These are phyloP conservation scores for Daldinia concentrica DNA, from an alignment of 495 filamentous ascomycete species.

Conservation along the genomic window DNA sequence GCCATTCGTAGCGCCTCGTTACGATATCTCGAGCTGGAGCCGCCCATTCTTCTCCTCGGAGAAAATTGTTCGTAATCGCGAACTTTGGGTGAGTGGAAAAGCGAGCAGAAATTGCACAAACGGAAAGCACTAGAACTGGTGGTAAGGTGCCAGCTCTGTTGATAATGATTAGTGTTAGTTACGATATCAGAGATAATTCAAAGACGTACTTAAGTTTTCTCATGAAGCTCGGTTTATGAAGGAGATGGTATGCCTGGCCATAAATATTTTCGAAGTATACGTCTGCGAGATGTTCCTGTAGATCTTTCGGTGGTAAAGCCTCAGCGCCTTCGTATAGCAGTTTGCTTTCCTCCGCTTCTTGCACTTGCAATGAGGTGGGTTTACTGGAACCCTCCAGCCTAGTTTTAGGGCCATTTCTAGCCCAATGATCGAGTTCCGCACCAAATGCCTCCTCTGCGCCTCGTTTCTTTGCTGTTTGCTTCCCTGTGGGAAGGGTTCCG, in stretches of 20 bases:
- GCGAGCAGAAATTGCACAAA: slow-evolving; percentile 90
- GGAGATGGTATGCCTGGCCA: slow-evolving; percentile 92
- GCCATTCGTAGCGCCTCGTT: slow-evolving; percentile 86
- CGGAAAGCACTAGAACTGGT: slow-evolving; percentile 87
- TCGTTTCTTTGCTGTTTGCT: slow-evolving; percentile 75
- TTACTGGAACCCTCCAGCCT: slow-evolving; percentile 58
- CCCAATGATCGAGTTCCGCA: slow-evolving; percentile 83
- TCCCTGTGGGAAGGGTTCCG: slow-evolving; percentile 62
- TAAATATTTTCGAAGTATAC: slow-evolving; percentile 97
- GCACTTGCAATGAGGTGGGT: slow-evolving; percentile 66
- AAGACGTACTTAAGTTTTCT: slow-evolving; percentile 72
- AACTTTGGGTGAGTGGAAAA: slow-evolving; percentile 96
- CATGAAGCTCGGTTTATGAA: slow-evolving; percentile 98
- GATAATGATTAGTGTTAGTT: slow-evolving; percentile 38
- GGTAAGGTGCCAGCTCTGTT: slow-evolving; percentile 66
- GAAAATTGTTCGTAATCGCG: slow-evolving; percentile 81
- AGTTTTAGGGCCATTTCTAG: slow-evolving; percentile 62
- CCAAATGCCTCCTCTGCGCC: slow-evolving; percentile 90
- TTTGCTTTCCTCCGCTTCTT: slow-evolving; percentile 75
- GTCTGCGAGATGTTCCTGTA: slow-evolving; percentile 94
- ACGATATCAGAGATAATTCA: slow-evolving; percentile 4
- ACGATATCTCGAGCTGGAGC: slow-evolving; percentile 84
- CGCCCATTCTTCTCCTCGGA: slow-evolving; percentile 92
- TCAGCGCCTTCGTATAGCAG: slow-evolving; percentile 83
- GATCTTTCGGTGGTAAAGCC: slow-evolving; percentile 82